phyloP scores from a whole-genome alignment of 1,284 basidiomycete genomes.

The Mycena sp. region DNA sequence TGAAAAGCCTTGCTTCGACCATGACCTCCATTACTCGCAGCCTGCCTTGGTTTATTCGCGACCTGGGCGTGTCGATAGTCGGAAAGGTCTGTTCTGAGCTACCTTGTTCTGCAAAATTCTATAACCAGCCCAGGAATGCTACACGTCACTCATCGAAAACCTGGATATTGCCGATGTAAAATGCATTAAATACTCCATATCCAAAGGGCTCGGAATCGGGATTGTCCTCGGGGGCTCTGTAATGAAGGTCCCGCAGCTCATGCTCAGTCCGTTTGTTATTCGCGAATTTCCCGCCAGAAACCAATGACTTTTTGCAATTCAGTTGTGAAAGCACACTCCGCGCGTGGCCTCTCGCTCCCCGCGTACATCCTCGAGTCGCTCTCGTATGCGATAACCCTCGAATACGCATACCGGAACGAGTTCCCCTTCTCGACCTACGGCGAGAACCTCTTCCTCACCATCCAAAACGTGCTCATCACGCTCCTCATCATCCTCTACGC shows the following conservation, averaged over 20 bases:
- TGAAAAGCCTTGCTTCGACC: slow-evolving; percentile 31
- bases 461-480: slow-evolving; percentile 87
- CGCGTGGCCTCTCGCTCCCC: slow-evolving; percentile 84
- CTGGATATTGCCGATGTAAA: slow-evolving; percentile 84
- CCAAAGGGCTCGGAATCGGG: slow-evolving; percentile 92
- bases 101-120: neutral
- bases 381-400: slow-evolving; percentile 86
- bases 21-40: slow-evolving; percentile 80
- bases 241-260: slow-evolving; percentile 93
- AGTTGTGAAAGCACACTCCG: slow-evolving; percentile 76
- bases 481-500: slow-evolving; percentile 80
- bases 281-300: neutral
- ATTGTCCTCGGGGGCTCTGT: slow-evolving; percentile 95
- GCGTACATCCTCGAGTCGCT: slow-evolving; percentile 88
- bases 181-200: slow-evolving; percentile 92
- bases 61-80: slow-evolving; percentile 84
- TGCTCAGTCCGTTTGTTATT: slow-evolving; percentile 66
- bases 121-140: slow-evolving; percentile 78
- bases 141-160: slow-evolving; percentile 89
- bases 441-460: slow-evolving; percentile 89
- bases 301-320: slow-evolving; percentile 9
- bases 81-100: slow-evolving; percentile 69
- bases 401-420: slow-evolving; percentile 84
- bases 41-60: slow-evolving; percentile 84
- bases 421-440: slow-evolving; percentile 98